Evolutionary conservation across 1,139 yeast species (phyloP), one percentile per base, ranked within the genome.

Genomic region (Saccharomyces hybrid): DNA sequence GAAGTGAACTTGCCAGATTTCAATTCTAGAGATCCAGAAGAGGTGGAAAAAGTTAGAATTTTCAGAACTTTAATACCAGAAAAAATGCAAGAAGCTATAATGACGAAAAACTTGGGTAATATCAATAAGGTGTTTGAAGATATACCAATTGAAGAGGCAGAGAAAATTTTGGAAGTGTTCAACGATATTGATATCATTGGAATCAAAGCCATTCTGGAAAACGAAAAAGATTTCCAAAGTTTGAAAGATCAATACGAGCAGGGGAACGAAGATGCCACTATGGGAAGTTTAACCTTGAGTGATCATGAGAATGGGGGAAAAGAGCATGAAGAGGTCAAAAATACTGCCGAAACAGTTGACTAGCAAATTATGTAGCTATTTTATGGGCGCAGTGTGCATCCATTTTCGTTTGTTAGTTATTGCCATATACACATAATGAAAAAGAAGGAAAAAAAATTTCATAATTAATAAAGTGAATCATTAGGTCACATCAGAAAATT

Each of bases 121-220:
- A 90, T 93, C 55, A 93, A 93, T 72, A 79, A 83, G 61, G 93
- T 88, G 1, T 87, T 93, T 68, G 95, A 86, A 2, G 75, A 76
- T n/a, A 78, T 88, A 78, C 76, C 82, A 38, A 77, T 91, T 5
- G 87, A 80, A 34, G 91, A 88, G 49, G 97, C 97, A 2, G 98
- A 93, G 69, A 69, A 74, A 27, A 77, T 87, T 8, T 79, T 93
- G 63, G 91, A 85, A 57, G 70, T 82, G 54, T 82, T 93, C 64
- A 87, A 89, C 62, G 82, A 84, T 64, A 85, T 93, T 65, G 93
- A 91, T 5, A 91, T 89, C 28, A 83, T 93, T 64, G 88, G 93
- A 41, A 83, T 93, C 32, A 85, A 82, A 62, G 93, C 87, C 8
- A 75, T 86, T 59, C 73, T 88, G 56, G 93, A 88, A 63, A 86